Conservation (phyloP, 2,329 filamentous ascomycete species). For the Metarhizium rileyi region DNA sequence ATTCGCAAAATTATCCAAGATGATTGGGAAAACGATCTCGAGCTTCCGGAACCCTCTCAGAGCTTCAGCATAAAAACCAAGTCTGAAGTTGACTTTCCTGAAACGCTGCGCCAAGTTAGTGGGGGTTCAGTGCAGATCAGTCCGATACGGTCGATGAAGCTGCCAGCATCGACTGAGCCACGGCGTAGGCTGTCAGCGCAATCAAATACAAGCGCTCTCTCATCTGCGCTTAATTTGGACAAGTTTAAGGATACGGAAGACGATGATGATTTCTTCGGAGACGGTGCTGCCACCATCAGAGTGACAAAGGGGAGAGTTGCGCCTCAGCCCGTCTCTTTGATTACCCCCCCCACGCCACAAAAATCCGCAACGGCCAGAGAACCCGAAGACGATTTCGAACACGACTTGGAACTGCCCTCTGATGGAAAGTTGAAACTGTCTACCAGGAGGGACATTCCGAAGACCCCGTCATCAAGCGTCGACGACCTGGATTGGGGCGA, state of each 20-base stretch:
- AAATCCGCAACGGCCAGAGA: conserved; percentile 27
- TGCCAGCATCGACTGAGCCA: conserved; percentile 14
- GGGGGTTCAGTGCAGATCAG: conserved; percentile 43
- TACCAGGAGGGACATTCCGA: conserved; percentile 50
- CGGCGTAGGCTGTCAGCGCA: conserved; percentile 21
- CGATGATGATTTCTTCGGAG: conserved; percentile 54
- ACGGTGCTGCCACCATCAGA: conserved; percentile 58
- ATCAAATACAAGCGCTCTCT: conserved; percentile 25
- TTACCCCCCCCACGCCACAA: conserved; percentile 46
- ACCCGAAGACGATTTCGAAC: conserved; percentile 58
- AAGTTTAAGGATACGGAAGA: conserved; percentile 55
- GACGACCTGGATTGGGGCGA: conserved; percentile 93
- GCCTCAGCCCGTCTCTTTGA: conserved; percentile 40
- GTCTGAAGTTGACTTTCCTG: conserved; percentile 53
- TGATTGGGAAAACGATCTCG: conserved; percentile 74
- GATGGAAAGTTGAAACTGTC: conserved; percentile 57
- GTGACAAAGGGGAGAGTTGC: conserved; percentile 48
- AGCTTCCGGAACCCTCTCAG: conserved; percentile 51
- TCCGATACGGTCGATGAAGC: conserved; percentile 33
- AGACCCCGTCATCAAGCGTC: conserved; percentile 47
- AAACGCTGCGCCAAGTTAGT: conserved; percentile 58
- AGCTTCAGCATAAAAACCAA: conserved; percentile 56
- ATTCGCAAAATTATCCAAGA: conserved; percentile 64
- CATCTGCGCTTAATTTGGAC: conserved; percentile 47
- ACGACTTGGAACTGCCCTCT: conserved; percentile 61